Evolutionary conservation across 116 monocot species (phyloP).

Genomic region (Trichopus zeylanicus): DNA sequence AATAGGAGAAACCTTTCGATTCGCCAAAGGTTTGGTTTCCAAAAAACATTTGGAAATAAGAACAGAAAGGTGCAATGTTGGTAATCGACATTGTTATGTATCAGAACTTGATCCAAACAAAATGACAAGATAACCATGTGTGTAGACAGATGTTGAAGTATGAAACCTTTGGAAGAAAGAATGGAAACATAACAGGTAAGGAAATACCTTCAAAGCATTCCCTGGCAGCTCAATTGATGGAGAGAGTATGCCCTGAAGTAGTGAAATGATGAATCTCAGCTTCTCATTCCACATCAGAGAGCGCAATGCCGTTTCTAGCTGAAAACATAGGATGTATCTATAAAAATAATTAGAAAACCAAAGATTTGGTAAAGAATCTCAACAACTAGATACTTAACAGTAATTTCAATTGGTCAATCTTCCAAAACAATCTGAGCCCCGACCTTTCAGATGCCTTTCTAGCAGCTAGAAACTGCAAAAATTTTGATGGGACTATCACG

Average conservation of each 20-base stretch:
- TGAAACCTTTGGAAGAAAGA: slow-evolving; percentile 2
- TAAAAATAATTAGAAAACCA: neutral
- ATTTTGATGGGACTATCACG: slow-evolving; percentile 4
- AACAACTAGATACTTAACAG: slow-evolving; percentile 33
- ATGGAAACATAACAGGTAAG: neutral
- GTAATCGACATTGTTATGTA: neutral
- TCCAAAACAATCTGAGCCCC: slow-evolving; percentile 87
- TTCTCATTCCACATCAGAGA: slow-evolving; percentile 74
- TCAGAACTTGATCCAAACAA: neutral
- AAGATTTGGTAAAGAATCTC: neutral
- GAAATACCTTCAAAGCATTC: slow-evolving; percentile 33
- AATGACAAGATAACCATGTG: too few species aligned
- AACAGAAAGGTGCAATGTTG: too few species aligned
- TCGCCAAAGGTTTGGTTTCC: too few species aligned
- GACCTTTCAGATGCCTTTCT: slow-evolving; percentile 71
- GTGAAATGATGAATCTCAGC: slow-evolving; percentile 37
- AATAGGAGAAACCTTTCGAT: too few species aligned
- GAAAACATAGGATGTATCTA: slow-evolving; percentile 14
- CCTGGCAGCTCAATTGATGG: slow-evolving; percentile 16
- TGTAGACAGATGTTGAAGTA: neutral
- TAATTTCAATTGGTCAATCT: slow-evolving; percentile 97
- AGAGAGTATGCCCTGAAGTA: slow-evolving; percentile 71
- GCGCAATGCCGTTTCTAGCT: slow-evolving; percentile 87
- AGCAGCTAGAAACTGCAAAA: slow-evolving; percentile 78
- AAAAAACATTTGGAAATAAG: too few species aligned